Evolutionary conservation across 805 yeast genomes (phyloP), one percentile per base, ranked within the genome.

Genomic region (Metschnikowia sp.): DNA sequence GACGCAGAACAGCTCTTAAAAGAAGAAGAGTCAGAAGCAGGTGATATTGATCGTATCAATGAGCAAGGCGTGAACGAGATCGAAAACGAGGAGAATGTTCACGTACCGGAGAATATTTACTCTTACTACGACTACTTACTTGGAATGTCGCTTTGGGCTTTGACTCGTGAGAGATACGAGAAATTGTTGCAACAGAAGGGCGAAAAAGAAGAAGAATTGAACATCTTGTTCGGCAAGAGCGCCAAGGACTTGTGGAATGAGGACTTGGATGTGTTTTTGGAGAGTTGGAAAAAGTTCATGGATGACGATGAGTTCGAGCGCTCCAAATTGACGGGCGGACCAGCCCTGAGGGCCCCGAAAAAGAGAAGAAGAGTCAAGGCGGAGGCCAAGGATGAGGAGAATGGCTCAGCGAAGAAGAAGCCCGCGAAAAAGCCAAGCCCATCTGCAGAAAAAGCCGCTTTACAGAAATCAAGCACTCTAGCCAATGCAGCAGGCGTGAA

Each of bases 71-170:
- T 57, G 18, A 59, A 60, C 18, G 68, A 57, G 19, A 65, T 52
- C 15, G 65, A 61, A 3, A 66, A 70, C 40, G 65, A 73, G 65
- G 54, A 45, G 10, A 47, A 49, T 29, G 64, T 78, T 61, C 75
- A 72, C 45, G 66, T 64, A 19, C 77, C 79, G n/a, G 77, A 74
- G 42, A 84, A 82, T 22, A 68, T 79, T 12, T 75, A 76, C 43
- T 79, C 89, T 9, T 75, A 84, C 7, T 92, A 82, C 65, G 98
- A 94, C 60, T 94, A 94, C 58, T 74, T 94, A 53, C 74, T 94
- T 44, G 95, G 94, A 45, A 87, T 94, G 96, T 81, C 90, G 32
- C 83, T 94, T 54, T 89, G 97, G 94, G 86, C 97, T 34, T 79
- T 94, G 61, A 92, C 99, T 0, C 77, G 76, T 49, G 99, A 94